Evolutionary conservation across 2,329 filamentous ascomycete species (phyloP), one percentile per base, ranked within the genome.

Genomic region (Lithohypha guttulata): DNA sequence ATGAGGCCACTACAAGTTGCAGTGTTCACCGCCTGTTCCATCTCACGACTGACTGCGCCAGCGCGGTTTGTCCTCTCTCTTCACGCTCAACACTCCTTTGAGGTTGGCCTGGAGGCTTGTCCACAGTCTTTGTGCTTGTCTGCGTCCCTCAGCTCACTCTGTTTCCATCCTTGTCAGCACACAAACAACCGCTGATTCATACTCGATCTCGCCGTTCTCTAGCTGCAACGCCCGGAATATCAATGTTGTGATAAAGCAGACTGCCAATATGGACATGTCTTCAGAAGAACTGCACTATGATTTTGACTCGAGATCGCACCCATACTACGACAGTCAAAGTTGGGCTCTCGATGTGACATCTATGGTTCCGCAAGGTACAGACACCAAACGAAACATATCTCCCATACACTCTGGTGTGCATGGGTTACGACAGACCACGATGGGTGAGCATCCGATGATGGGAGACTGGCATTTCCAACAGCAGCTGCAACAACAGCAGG

Each of bases 261-360:
- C 47, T 60, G 65, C 65, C 48, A 63, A 64, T 55, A 57, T 65
- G 48, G 61, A 62, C 58, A 48, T 67, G 49, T 52, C 59, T 36
- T 54, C 51, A 49, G 63, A 68, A 43, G 64, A 62, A 53, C 59
- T 69, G 41, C 56, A 63, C 48, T 61, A 59, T 47, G 65, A 68
- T 41, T 66, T 66, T 46, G 64, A 68, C 52, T 60, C 63, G 42
- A 62, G 64, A 57, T 57, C 51, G 34, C 28, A 50, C 37, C 50
- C 49, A 21, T 69, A 66, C 54, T 56, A 62, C 44, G 57, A 60
- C 43, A 54, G 59, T 48, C 53, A 59, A 46, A 53, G 57, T 46
- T 68, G 64, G 64, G 58, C 63, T 36, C 55, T 66, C 37, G 46
- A 59, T 34, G 56, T 65, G 44, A 60, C 64, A 45, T 59, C 64